Base-by-base conservation (phyloP, 1,139 yeast genomes). In the Arxiozyma slooffiae region DNA sequence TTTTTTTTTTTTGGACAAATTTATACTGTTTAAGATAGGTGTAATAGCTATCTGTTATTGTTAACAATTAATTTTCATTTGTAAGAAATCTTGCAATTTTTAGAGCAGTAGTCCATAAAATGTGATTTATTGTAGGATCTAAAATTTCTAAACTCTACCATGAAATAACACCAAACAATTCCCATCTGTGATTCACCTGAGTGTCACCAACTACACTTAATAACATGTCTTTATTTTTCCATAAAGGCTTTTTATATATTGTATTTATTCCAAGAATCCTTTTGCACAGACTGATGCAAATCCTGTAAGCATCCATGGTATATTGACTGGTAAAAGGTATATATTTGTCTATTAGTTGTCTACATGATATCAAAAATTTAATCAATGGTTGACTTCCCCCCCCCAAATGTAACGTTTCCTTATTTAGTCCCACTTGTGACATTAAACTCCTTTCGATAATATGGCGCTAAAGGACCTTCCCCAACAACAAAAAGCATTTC, bases 211-310 rank as follows among this genome's bases (percentile, higher is more conserved):
- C 67, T 3, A 82, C 72, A 41, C 71, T 76, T 34, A 73, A 66
- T 38, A 84, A 67, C 46, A 83, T 67, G 38, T 70, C 73, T 56
- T 81, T 83, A 63, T 83, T 80, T 48, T 82, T 87, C 61, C 79
- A 84, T 60, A 82, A 80, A 51, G 88, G 68, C 0, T 92, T 82
- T 0, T 96, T 96, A 24, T 92, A 89, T 62, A 86, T 81, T 2
- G 88, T 82, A 63, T n/a, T n/a, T 86, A 87, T 57, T 87, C 96
- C 52, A 88, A 71, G 0, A 88, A 79, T 9, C 95, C 90, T 56
- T 82, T 82, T 1, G 95, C 86, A 20, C 86, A 85, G 50, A 87
- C 66, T 18, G 87, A 70, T 0, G 89, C 76, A 55, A 83, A 75
- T 46, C 89, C 71, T 0, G 89, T 80, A 58, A 80, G 79, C 53